Percentiles rank a stretch among this genome's conserved stretches.
Conservation (phyloP, 164 flowering plant genomes). For the Taxillus chinensis region DNA sequence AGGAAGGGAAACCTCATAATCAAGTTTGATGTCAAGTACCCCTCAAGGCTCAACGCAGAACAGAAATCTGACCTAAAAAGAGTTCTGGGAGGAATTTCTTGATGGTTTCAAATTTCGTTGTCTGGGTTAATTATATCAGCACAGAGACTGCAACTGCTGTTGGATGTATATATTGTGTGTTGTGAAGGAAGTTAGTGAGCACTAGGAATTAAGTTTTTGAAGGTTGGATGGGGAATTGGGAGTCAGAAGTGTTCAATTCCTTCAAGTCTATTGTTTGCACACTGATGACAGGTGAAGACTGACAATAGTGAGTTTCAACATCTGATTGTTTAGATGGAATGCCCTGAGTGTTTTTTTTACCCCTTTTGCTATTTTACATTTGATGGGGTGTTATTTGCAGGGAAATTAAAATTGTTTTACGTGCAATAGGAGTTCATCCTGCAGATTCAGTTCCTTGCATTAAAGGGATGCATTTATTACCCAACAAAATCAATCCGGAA, state of each 20-base stretch:
- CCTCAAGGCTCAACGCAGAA: slow-evolving; percentile 63
- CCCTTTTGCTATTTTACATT: too few species aligned
- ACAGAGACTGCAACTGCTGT: slow-evolving; percentile 4
- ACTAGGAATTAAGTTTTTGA: slow-evolving; percentile 10
- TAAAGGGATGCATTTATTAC: too few species aligned
- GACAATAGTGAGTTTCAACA: too few species aligned
- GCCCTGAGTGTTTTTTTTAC: too few species aligned
- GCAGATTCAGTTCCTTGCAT: too few species aligned
- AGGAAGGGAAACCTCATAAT: slow-evolving; percentile 70
- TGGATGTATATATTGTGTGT: slow-evolving; percentile 26
- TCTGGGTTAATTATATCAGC: neutral
- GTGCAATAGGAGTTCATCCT: too few species aligned
- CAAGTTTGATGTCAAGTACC: slow-evolving; percentile 70
- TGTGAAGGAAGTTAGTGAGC: slow-evolving; percentile 19
- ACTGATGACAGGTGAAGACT: too few species aligned
- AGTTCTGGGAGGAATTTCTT: slow-evolving; percentile 49
- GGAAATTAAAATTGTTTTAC: too few species aligned
- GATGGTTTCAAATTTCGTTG: slow-evolving; percentile 2
- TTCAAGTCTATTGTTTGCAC: neutral
- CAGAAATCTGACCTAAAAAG: slow-evolving; percentile 65
- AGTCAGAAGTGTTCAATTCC: neutral
- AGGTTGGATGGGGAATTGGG: neutral
- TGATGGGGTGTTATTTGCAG: too few species aligned
- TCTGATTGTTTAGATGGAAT: too few species aligned
- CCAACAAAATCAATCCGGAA: too few species aligned